Evolutionary conservation across 352 stramenopile genomes (phyloP).

Genomic region (Globisporangium iwayamae): DNA sequence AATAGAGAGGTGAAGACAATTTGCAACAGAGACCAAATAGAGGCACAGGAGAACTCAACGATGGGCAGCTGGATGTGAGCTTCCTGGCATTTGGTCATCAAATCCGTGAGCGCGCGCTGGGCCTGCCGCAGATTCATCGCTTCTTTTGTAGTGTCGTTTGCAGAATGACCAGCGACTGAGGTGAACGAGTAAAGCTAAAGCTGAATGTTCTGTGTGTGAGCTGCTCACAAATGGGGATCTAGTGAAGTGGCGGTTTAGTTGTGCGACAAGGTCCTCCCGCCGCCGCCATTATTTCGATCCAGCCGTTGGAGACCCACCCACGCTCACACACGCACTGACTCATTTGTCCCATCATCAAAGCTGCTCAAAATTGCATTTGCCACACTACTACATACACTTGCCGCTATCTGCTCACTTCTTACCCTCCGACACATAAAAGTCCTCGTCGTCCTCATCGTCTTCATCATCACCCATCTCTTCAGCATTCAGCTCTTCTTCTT

Average conservation of each 20-base stretch:
- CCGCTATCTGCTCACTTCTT: neutral
- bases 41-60: conserved; percentile 17
- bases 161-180: neutral
- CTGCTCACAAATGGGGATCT: neutral
- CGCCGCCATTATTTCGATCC: neutral
- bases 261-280: neutral
- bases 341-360: too few species aligned
- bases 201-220: too few species aligned
- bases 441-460: neutral
- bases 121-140: conserved; percentile 64
- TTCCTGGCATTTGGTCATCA: conserved; percentile 59
- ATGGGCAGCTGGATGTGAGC: conserved; percentile 52
- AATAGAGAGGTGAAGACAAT: neutral
- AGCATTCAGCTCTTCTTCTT: conserved; percentile 6
- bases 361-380: too few species aligned
- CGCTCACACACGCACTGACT: too few species aligned
- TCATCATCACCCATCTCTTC: too few species aligned
- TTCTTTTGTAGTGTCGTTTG: neutral
- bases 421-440: neutral
- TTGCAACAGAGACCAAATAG: neutral
- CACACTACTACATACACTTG: too few species aligned
- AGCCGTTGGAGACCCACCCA: neutral
- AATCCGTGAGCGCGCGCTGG: conserved; percentile 52
- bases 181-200: too few species aligned
- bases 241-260: neutral